Percentiles rank a stretch among this genome's conserved stretches.
Evolutionary conservation across 2,329 filamentous ascomycete species (phyloP).

Genomic region (Fusarium musae): DNA sequence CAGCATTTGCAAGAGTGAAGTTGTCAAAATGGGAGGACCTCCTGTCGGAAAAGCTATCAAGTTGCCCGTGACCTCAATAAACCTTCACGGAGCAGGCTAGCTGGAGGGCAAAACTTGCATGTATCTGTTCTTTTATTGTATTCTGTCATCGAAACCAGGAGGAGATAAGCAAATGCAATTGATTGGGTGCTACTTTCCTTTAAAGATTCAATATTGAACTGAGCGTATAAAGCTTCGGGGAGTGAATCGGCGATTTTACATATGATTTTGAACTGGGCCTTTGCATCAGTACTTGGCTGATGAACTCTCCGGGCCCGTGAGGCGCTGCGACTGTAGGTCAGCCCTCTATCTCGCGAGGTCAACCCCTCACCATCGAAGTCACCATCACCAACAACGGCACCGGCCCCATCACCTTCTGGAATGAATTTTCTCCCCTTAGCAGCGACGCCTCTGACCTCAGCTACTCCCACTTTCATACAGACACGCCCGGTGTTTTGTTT

Average conservation of each 20-base stretch:
- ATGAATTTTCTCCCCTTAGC: not conserved
- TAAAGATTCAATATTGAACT: rapidly evolving
- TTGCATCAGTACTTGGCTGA: too few species aligned
- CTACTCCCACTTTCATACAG: not conserved
- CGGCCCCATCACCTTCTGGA: not conserved
- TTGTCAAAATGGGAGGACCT: not conserved
- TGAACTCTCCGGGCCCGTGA: too few species aligned
- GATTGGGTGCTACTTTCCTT: not conserved
- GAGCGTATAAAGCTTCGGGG: too few species aligned
- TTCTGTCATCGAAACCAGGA: not conserved
- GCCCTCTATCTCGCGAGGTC: too few species aligned
- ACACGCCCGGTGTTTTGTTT: not conserved
- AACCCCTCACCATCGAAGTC: not conserved
- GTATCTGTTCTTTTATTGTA: not conserved
- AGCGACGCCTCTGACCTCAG: not conserved
- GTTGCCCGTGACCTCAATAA: not conserved
- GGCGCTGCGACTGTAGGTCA: too few species aligned
- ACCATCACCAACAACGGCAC: not conserved
- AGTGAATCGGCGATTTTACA: too few species aligned
- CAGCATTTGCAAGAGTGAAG: rapidly evolving
- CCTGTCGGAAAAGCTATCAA: not conserved
- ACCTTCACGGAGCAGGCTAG: not conserved
- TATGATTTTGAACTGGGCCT: too few species aligned
- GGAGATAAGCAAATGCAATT: rapidly evolving
- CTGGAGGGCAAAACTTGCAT: rapidly evolving